These are phyloP conservation scores for Cyphellophora attinorum DNA, from an alignment of 2,329 filamentous ascomycete genomes.

Conservation along the genomic window DNA sequence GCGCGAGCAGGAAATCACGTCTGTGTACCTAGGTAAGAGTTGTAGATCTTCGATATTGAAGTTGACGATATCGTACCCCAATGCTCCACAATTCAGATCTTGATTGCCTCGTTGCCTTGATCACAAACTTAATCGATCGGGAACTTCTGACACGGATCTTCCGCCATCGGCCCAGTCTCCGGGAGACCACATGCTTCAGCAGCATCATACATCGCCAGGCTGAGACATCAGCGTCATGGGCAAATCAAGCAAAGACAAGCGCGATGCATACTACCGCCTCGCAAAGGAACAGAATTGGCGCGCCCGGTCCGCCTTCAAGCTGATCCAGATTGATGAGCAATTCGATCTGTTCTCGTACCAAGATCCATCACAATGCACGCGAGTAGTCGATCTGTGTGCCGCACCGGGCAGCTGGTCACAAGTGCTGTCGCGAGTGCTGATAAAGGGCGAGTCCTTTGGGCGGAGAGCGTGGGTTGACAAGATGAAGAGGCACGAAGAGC, in stretches of 20 bases:
- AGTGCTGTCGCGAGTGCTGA: constrained; percentile 83
- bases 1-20: no score
- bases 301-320: constrained; percentile 89
- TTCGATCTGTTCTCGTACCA: constrained; percentile 76
- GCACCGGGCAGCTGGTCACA: constrained; percentile 97
- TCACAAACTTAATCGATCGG: no score
- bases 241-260: constrained; percentile 97
- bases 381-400: constrained; percentile 92
- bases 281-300: constrained; percentile 99
- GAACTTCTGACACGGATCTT: no score
- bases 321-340: constrained; percentile 90
- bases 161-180: no score
- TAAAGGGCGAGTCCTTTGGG: constrained; percentile 87
- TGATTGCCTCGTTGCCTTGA: no score
- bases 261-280: constrained; percentile 93
- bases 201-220: no score
- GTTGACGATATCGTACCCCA: no score
- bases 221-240: constrained; percentile 53
- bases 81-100: no score
- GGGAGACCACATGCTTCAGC: no score
- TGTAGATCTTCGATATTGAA: no score
- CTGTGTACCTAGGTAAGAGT: no score
- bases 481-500: constrained; percentile 42
- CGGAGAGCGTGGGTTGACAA: constrained; percentile 79
- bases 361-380: constrained; percentile 60